phyloP scores from a whole-genome alignment of 1,139 yeast species.

The Blastobotrys serpentis region DNA sequence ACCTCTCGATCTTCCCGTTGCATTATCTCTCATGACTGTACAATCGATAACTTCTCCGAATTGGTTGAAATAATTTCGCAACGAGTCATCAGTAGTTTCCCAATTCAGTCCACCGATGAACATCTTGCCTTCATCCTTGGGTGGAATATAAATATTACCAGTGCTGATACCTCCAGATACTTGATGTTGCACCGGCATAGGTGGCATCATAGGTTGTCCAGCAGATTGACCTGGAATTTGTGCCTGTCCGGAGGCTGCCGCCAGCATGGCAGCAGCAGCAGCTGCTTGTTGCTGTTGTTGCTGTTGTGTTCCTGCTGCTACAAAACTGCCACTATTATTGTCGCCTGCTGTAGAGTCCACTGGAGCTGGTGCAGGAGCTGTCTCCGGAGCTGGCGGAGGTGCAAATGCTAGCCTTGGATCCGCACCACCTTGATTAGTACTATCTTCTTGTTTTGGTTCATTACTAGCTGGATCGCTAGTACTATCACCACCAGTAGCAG shows the following conservation, averaged over 20 bases:
- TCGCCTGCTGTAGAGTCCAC: not conserved
- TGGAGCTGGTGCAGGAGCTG: slow-evolving; percentile 9
- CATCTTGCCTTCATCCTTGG: slow-evolving; percentile 76
- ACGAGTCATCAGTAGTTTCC: slow-evolving; percentile 87
- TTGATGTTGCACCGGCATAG: slow-evolving; percentile 22
- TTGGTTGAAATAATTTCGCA: slow-evolving; percentile 79
- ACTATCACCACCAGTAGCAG: slow-evolving; percentile 20
- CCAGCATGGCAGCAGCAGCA: slow-evolving; percentile 18
- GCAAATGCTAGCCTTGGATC: slow-evolving; percentile 19
- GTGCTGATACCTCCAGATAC: slow-evolving; percentile 37
- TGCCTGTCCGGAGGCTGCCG: slow-evolving; percentile 28
- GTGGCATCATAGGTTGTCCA: slow-evolving; percentile 18
- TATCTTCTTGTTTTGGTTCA: not conserved
- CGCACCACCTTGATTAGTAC: slow-evolving; percentile 5
- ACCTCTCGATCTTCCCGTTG: slow-evolving; percentile 93
- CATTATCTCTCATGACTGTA: slow-evolving; percentile 90
- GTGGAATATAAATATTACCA: slow-evolving; percentile 43
- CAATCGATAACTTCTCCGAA: slow-evolving; percentile 89
- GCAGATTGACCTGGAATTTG: slow-evolving; percentile 26
- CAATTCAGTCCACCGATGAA: slow-evolving; percentile 97
- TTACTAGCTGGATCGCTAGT: too few species aligned
- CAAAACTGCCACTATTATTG: not conserved
- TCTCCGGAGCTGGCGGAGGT: slow-evolving; percentile 13
- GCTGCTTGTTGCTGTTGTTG: slow-evolving; percentile 14
- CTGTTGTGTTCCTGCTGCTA: not conserved